Conservation (phyloP, 495 filamentous ascomycete species). For the Penicillium diatomitis region DNA sequence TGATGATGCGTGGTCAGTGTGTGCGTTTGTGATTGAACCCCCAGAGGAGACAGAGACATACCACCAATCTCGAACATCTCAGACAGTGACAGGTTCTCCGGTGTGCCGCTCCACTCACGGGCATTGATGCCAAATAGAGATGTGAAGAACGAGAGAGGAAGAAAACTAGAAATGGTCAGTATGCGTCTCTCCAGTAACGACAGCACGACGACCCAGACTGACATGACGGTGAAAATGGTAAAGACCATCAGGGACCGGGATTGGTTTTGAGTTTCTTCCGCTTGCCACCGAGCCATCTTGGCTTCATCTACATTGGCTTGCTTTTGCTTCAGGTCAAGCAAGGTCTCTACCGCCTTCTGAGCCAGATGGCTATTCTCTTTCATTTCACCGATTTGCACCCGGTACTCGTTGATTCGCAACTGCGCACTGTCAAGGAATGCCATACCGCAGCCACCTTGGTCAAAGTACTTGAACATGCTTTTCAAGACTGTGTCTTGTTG, state of each 20-base stretch:
- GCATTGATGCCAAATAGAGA: conserved; percentile 59
- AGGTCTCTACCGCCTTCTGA: conserved; percentile 50
- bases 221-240: conserved; percentile 60
- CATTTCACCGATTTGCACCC: conserved; percentile 49
- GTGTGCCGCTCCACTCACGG: conserved; percentile 48
- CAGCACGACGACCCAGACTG: conserved; percentile 15
- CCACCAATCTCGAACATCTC: conserved; percentile 31
- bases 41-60: conserved; percentile 1
- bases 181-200: conserved; percentile 22
- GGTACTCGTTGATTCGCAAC: conserved; percentile 46
- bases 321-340: conserved; percentile 60
- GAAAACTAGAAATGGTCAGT: conserved; percentile 30
- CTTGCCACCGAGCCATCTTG: conserved; percentile 52
- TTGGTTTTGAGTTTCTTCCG: conserved; percentile 54
- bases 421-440: conserved; percentile 43
- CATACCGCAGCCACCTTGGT: conserved; percentile 21
- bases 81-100: conserved; percentile 19
- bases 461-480: conserved; percentile 38
- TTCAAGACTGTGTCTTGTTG: conserved; percentile 45
- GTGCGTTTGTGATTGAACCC: background rate
- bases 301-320: conserved; percentile 62
- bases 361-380: conserved; percentile 36
- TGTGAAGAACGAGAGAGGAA: conserved; percentile 59
- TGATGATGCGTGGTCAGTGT: conserved; percentile 8
- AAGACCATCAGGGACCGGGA: conserved; percentile 60